Evolutionary conservation across 1,284 basidiomycete species (phyloP), one percentile per base, ranked within the genome.

Genomic region (Naganishia sp.): DNA sequence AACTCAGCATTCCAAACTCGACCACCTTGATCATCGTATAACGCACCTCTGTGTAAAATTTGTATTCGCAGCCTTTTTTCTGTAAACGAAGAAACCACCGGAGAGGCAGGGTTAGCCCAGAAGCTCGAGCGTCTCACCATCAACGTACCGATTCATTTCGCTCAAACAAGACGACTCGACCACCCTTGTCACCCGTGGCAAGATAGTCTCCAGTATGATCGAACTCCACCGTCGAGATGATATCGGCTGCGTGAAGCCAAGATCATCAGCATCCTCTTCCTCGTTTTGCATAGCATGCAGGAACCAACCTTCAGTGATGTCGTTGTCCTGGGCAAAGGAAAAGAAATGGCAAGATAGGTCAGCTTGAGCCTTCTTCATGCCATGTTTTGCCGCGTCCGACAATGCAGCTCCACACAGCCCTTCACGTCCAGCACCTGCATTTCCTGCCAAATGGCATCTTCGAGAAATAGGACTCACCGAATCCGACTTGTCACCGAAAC

Each of bases 51-150:
- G 96, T 99, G 81, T 99, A 98, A 81, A 99, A 99, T 82, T 98
- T 98, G 87, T 99, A 99, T 82, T 99, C 96, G 84, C 96, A 99
- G 69, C 94, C 94, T 81, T 97, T 97, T 90, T 99, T 99, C 91
- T 94, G 75, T 77, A 68, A 46, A 41, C 18, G 42, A 47, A 1
- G 6, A 31, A 32, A 47, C 17, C 6, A 43, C 3, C 32, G 21
- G 23, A 28, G 31, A n/a, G 41, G 47, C 32, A 18, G 17, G 13
- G 46, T 47, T n/a, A 41, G 21, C 32, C 15, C 17, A 41, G 2
- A 25, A 35, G 5, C 31, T n/a, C n/a, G 45, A 63, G 32, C 43
- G 25, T 4, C 15, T 10, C 42, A 50, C 6, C 18, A n/a, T 13
- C 2, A 6, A 56, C 91, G 77, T 74, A 95, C 94, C 85, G 88